phyloP scores from a whole-genome alignment of 2,329 filamentous ascomycete species.

The Pezicula radicicola region DNA sequence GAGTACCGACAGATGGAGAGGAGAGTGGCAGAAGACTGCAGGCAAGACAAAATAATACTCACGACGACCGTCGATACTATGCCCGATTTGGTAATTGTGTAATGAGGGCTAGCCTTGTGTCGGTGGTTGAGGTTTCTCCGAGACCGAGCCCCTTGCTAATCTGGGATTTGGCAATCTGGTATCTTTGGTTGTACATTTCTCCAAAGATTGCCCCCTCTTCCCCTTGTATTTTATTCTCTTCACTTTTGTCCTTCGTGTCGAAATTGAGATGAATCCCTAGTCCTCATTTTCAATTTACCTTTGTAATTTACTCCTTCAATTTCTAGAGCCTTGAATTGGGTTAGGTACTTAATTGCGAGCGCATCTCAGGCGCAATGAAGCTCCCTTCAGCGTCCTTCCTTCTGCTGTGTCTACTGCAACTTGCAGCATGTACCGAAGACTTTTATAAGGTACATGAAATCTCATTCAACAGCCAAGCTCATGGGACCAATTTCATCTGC shows the following conservation, averaged over 20 bases:
- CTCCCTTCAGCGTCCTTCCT: conserved; percentile 48
- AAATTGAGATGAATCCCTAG: background rate
- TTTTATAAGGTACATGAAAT: conserved; percentile 66
- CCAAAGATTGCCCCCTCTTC: background rate
- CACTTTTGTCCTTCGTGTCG: background rate
- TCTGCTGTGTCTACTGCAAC: conserved; percentile 50
- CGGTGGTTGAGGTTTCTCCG: background rate
- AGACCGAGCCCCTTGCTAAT: background rate
- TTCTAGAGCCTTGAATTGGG: conserved; percentile 1
- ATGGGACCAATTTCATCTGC: background rate
- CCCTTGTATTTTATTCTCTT: background rate
- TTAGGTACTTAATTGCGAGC: conserved; percentile 11
- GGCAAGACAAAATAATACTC: too few relatives aligned
- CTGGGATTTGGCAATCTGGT: background rate
- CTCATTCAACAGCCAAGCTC: background rate
- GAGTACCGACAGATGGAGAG: background rate
- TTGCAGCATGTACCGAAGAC: conserved; percentile 62
- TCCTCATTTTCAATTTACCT: background rate
- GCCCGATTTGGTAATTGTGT: background rate
- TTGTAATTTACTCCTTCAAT: conserved; percentile 5
- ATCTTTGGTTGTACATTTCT: background rate
- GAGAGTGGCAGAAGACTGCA: too few relatives aligned
- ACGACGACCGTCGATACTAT: background rate
- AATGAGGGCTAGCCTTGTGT: background rate
- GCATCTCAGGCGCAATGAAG: conserved; percentile 39